Base-by-base conservation (phyloP, 176 grass and related monocot species). In the Carex cristatella region DNA sequence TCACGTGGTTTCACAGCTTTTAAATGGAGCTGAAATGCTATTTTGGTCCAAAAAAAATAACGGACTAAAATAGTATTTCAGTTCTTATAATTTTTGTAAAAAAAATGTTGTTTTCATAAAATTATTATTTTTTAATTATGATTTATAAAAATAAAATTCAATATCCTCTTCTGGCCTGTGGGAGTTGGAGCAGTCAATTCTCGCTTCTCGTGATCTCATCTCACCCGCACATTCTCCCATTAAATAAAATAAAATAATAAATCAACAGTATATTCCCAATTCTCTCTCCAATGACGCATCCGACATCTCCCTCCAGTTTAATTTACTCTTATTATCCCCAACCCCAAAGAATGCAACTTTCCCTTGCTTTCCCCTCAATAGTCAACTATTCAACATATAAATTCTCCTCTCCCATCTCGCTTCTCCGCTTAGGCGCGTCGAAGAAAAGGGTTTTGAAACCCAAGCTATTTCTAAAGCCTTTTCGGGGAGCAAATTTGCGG, bases 401-500 rank as follows among this genome's bases (percentile, higher is more conserved):
- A 84, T 49, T 71, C 58, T 40, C 55, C 37, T 7, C 46, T 4
- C 16, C 31, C 38, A 42, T 42, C 15, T 38, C 60, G 4, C 18
- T 44, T 38, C 72, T 23, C 32, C 81, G 14, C 32, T 65, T 46
- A 8, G 18, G 49, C 27, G 8, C 76, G 4, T 89, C 35, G 32
- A 87, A 90, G 70, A 81, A 30, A 12, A 15, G 74, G 7, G 80
- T 76, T 75, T 87, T 87, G 11, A 81, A 31, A 60, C 5, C 85
- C 51, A 18, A 71, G 12, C 15, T 35, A 4, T 15, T 18, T 11
- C 68, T 81, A 23, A 69, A 84, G 74, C 53, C 55, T 58, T 61
- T 4, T 33, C 33, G 57, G 8, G 65, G 65, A 18, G 67, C n/a
- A 4, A 84, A 40, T 33, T 85, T 65, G 58, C 67, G 16, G 81